phyloP scores from a whole-genome alignment of 1,284 basidiomycete species.

The Flammula alnicola region DNA sequence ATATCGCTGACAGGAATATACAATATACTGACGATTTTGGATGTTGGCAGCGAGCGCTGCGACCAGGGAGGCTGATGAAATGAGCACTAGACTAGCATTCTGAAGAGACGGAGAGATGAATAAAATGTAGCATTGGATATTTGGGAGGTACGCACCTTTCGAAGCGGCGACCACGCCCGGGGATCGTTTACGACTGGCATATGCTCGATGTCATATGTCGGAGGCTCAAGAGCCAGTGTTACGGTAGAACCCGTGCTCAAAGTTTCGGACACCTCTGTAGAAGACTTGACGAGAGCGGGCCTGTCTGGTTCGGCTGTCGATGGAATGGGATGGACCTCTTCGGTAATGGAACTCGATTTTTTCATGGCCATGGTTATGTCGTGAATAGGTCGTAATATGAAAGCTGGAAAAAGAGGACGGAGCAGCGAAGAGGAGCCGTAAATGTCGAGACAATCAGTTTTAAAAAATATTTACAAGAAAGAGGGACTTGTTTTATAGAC shows the following conservation, averaged over 20 bases:
- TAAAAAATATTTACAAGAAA: background rate
- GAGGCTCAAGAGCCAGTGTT: slow-evolving; percentile 11
- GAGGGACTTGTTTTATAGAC: no score
- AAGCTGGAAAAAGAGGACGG: background rate
- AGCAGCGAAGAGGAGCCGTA: background rate
- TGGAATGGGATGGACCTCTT: slow-evolving; percentile 10
- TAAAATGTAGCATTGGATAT: background rate
- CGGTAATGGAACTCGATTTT: slow-evolving; percentile 8
- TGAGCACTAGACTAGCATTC: slow-evolving; percentile 60
- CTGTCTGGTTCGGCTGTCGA: slow-evolving; percentile 13
- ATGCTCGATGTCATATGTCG: slow-evolving; percentile 44
- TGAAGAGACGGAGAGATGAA: slow-evolving; percentile 29
- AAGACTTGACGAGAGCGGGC: slow-evolving; percentile 12
- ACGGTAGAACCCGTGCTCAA: slow-evolving; percentile 19
- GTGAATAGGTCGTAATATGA: slow-evolving; percentile 7
- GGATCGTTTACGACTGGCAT: slow-evolving; percentile 78
- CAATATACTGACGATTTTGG: slow-evolving; percentile 59
- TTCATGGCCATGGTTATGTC: slow-evolving; percentile 17
- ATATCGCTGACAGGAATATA: background rate
- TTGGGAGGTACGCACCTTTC: slow-evolving; percentile 63
- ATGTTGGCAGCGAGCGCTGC: slow-evolving; percentile 73
- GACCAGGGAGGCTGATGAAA: slow-evolving; percentile 67
- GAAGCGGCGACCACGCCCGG: slow-evolving; percentile 66
- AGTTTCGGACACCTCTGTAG: slow-evolving; percentile 14
- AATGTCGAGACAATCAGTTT: background rate